phyloP scores from a whole-genome alignment of 148 eudicot genomes.

The Nepenthes mirabilis region DNA sequence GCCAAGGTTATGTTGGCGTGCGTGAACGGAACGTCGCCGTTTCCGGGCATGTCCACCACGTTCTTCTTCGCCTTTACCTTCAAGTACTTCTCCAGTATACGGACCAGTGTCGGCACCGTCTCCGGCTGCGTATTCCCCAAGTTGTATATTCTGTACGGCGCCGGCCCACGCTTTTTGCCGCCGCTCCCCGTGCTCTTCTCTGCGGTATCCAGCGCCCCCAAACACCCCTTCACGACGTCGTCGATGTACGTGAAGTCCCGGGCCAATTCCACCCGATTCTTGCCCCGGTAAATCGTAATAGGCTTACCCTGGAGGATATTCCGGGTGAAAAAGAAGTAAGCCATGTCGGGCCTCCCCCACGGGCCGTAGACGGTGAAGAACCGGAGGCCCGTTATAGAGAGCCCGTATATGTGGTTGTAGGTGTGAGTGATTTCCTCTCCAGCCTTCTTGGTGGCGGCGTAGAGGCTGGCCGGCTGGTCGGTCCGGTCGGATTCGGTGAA shows the following conservation, averaged over 20 bases:
- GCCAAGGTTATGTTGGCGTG: constrained; percentile 64
- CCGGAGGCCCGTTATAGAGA: constrained; percentile 54
- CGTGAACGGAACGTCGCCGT: constrained; percentile 78
- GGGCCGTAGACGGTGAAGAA: constrained; percentile 88
- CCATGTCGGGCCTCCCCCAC: constrained; percentile 90
- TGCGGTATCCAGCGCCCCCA: constrained; percentile 52
- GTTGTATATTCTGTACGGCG: constrained; percentile 58
- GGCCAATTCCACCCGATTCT: constrained; percentile 44
- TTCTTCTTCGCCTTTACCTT: constrained; percentile 65
- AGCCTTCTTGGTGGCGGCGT: constrained; percentile 77
- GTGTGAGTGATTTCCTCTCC: constrained; percentile 73
- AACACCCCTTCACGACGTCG: constrained; percentile 65
- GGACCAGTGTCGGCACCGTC: constrained; percentile 56
- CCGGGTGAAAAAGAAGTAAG: constrained; percentile 54
- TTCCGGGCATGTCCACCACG: constrained; percentile 68
- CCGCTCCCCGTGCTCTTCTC: constrained; percentile 64
- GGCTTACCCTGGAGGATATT: constrained; percentile 59
- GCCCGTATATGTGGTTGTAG: constrained; percentile 67
- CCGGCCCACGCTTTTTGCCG: constrained; percentile 56
- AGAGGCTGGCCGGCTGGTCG: constrained; percentile 59
- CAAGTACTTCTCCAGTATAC: constrained; percentile 50
- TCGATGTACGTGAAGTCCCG: constrained; percentile 72
- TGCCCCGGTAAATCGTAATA: constrained; percentile 52
- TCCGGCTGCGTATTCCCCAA: constrained; percentile 72
- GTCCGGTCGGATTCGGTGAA: constrained; percentile 67